Base-by-base conservation (phyloP, 495 filamentous ascomycete species). In the Amphirosellinia nigrospora region DNA sequence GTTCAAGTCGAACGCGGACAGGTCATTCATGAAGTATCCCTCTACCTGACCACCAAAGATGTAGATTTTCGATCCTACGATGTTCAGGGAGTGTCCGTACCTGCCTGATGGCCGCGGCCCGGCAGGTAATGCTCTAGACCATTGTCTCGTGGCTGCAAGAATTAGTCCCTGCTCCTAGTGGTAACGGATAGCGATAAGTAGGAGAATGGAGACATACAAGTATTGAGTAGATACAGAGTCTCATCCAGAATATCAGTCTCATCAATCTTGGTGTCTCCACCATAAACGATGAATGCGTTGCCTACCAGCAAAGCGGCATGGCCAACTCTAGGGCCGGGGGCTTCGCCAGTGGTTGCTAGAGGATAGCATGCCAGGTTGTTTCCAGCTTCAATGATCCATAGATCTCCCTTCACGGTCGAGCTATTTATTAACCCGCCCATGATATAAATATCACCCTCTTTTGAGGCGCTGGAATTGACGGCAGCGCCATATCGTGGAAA, bases 221-320 rank as follows among this genome's bases (percentile, higher is more conserved):
- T 99, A 84, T 99, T 99, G 46, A 99, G 83, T 26, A 99, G 86
- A 80, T 99, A 99, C 16, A 99, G 81, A 9, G 95, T 98, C 80
- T 98, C 94, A 74, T 99, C 96, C 62, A 99, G 79, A 38, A 92
- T 84, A 80, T 99, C 96, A 7, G 86, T 87, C 71, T 98, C 95
- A 71, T 98, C 94, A 74, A 96, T 89, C 81, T 98, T 98, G 30
- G 96, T 99, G 78, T 99, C 96, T 74, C 96, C 96, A 32, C 96
- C 96, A 78, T 97, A 99, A 16, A 99, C 96, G 73, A 99, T 99
- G 76, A 98, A 99, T 1, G 96, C 96, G 82, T 99, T 99, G 28
- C 96, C 96, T 43, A 98, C 96, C 9, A 99, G 84, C 77, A 99
- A 85, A 83, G 93, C 94, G 6, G 96, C 87, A 84, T 99, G 96